Base-by-base conservation (phyloP, 1,284 basidiomycete genomes). In the Irpex sp. region DNA sequence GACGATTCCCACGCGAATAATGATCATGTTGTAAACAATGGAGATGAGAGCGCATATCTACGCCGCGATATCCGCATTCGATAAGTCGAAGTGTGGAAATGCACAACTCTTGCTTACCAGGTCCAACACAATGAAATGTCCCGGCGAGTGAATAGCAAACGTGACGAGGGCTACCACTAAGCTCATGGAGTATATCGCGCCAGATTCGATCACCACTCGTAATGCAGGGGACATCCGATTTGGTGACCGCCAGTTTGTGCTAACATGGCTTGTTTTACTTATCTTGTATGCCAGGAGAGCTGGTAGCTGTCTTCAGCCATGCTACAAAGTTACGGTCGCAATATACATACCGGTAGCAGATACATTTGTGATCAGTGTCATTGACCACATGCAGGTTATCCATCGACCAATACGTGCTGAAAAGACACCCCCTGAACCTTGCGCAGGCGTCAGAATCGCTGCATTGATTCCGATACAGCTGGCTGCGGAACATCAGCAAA, bases 141-240 rank as follows among this genome's bases (percentile, higher is more conserved):
- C 75, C 37, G 72, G 71, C 13, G 69, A 71, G 37, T 72, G 64
- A 40, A 65, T 62, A 44, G 73, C 70, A 62, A 76, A 77, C n/a
- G 72, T 71, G 34, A 76, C 62, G 34, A 78, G 70, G 13, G 72
- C 71, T n/a, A 72, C 66, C 49, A 74, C 69, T 59, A 77, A 72
- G 2, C 75, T 71, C 57, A 72, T 63, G 3, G 75, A 74, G 65
- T 76, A 76, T 13, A 77, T 66, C 2, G 69, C 66, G 3, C 72
- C 76, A n/a, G 75, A 72, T 67, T 77, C 77, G 60, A 77, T 67
- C 21, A 77, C 67, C 19, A 75, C 71, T 34, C 70, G 69, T 4
- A 76, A 55, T 8, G 76, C 65, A 2, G 72, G 72, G 31, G 66
- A 68, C 36, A 75, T 68, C 6, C 68, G 59, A 62, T 65, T 66